Conservation (phyloP, 2,329 filamentous ascomycete genomes). For the Diaporthe destruens region DNA sequence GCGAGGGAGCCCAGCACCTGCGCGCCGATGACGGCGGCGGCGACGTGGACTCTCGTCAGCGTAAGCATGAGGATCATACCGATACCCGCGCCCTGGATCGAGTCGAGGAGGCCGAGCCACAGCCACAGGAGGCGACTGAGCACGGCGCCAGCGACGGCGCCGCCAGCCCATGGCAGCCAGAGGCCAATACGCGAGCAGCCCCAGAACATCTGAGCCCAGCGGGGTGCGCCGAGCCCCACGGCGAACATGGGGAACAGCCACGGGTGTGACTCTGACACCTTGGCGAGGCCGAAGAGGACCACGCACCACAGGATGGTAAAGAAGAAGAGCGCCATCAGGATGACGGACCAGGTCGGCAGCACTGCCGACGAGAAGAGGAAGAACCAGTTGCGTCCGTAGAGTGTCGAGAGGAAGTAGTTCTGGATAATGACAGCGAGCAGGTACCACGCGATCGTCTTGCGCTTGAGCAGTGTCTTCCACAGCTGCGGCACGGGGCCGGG, state of each 20-base stretch:
- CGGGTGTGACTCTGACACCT: constrained; percentile 67
- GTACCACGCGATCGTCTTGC: constrained; percentile 75
- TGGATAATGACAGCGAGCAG: constrained; percentile 71
- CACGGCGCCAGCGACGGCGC: constrained; percentile 62
- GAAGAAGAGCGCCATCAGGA: constrained; percentile 67
- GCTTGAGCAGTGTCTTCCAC: constrained; percentile 68
- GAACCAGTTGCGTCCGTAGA: constrained; percentile 74
- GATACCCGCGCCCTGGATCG: constrained; percentile 72
- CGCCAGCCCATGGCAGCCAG: constrained; percentile 72
- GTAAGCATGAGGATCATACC: constrained; percentile 76
- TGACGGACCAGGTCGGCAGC: constrained; percentile 67
- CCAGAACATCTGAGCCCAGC: constrained; percentile 77
- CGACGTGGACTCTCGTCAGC: constrained; percentile 71
- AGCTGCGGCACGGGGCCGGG: constrained; percentile 73
- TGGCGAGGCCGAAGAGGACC: constrained; percentile 62
- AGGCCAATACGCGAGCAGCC: constrained; percentile 68
- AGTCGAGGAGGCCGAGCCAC: constrained; percentile 73
- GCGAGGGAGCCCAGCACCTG: constrained; percentile 72
- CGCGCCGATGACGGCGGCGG: constrained; percentile 68
- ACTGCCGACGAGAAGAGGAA: constrained; percentile 63
- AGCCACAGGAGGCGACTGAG: constrained; percentile 70
- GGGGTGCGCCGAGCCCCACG: constrained; percentile 72
- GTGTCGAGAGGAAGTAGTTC: constrained; percentile 74
- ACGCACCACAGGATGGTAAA: constrained; percentile 67
- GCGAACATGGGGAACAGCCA: constrained; percentile 77